Conservation (phyloP, 2,329 filamentous ascomycete genomes). For the Drechmeria coniospora region DNA sequence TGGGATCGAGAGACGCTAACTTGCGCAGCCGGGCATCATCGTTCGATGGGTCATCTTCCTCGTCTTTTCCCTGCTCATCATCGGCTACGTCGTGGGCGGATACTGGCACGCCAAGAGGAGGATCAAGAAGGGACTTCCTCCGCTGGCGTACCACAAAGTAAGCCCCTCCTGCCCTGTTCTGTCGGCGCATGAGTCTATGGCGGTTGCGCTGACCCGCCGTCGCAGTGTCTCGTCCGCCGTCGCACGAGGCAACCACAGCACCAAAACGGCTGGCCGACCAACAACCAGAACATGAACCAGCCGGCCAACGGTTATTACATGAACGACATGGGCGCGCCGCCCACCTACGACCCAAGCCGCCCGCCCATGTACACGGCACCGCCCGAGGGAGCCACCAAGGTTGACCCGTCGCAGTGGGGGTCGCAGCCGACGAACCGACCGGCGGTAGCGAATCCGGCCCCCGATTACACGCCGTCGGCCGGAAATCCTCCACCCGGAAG, state of each 20-base stretch:
- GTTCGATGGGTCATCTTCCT: constrained; percentile 60
- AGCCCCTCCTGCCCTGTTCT: constrained; percentile 8
- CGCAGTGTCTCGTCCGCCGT: constrained; percentile 36
- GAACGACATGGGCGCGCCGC: constrained; percentile 37
- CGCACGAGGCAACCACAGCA: constrained; percentile 8
- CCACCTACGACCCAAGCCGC: constrained; percentile 42
- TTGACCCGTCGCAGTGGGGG: constrained; percentile 33
- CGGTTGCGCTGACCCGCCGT: constrained; percentile 1
- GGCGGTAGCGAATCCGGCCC: constrained; percentile 11
- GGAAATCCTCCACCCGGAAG: constrained; percentile 31
- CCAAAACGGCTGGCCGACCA: constrained; percentile 7
- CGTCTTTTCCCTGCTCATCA: constrained; percentile 40
- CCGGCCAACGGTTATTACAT: constrained; percentile 25
- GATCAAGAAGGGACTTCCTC: constrained; percentile 47
- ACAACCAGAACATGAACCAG: constrained; percentile 12
- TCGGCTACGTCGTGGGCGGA: constrained; percentile 49
- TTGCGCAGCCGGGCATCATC: constrained; percentile 39
- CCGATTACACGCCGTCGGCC: constrained; percentile 24
- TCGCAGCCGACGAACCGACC: constrained; percentile 8
- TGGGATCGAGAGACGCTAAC: constrained; percentile 3
- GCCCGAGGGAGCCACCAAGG: constrained; percentile 33
- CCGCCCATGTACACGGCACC: constrained; percentile 39
- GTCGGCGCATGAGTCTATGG: neutral
- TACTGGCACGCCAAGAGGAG: constrained; percentile 55
- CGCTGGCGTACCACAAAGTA: constrained; percentile 57